A percentile compares a stretch with the other conserved stretches of the same genome.
These are phyloP conservation scores for Monilinia polystroma DNA, from an alignment of 2,329 filamentous ascomycete species.

Conservation along the genomic window DNA sequence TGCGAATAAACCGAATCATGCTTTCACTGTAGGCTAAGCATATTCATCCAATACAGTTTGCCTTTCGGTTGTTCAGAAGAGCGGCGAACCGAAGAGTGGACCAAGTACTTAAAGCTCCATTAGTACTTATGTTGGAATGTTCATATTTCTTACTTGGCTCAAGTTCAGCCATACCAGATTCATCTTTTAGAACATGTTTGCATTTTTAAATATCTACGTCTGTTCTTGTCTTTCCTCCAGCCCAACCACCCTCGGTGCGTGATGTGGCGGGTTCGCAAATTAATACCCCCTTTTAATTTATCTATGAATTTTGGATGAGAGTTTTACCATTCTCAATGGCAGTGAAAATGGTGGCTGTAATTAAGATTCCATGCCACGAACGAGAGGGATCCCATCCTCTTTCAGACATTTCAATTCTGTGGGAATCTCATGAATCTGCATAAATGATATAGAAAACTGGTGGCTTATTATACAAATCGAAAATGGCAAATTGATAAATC, in stretches of 20 bases:
- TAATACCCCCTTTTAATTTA: no score
- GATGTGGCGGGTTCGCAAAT: no score
- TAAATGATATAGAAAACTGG: no score
- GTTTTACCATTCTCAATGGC: no score
- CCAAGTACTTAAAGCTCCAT: neutral
- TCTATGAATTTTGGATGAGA: no score
- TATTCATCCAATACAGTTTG: neutral
- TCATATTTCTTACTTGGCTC: neutral
- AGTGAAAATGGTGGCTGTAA: no score
- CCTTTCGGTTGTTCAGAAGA: neutral
- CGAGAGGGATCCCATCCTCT: no score
- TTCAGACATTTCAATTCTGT: no score
- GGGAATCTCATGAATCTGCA: no score
- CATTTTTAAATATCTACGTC: neutral
- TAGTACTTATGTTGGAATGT: neutral
- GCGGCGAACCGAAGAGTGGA: neutral
- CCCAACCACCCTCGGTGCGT: neutral
- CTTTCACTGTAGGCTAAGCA: neutral
- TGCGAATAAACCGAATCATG: neutral
- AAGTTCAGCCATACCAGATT: neutral
- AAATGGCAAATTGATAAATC: no score
- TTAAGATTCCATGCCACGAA: no score
- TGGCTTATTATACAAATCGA: no score
- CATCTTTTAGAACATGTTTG: neutral
- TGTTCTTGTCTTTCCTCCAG: neutral